Evolutionary conservation across 2,329 filamentous ascomycete genomes (phyloP).

Genomic region (Onygenales sp.): DNA sequence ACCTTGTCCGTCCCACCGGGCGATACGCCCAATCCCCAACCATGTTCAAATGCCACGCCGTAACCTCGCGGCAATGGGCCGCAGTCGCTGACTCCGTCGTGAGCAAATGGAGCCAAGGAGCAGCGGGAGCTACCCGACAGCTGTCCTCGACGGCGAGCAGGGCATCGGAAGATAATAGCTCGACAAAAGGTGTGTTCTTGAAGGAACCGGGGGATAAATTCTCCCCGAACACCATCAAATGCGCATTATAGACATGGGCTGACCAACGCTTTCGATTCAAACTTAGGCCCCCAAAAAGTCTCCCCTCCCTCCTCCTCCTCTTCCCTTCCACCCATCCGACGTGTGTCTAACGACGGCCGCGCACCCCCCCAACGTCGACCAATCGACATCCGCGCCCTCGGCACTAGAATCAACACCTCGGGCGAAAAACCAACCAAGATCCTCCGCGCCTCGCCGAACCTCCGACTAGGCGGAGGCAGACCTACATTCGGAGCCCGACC

Average conservation of each 20-base stretch:
- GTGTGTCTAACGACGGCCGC: not conserved
- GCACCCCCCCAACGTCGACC: slow-evolving; percentile 15
- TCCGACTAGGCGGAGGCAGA: slow-evolving; percentile 10
- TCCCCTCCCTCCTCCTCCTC: not conserved
- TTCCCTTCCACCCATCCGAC: not conserved
- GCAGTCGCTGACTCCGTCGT: not conserved
- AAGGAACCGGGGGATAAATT: not conserved
- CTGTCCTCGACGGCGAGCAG: slow-evolving; percentile 2
- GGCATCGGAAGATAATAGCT: not conserved
- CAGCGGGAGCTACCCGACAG: not conserved
- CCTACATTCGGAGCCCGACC: not conserved
- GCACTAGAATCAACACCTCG: not conserved
- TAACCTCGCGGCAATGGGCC: not conserved
- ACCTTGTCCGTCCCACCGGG: not conserved
- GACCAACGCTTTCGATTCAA: too few relatives aligned
- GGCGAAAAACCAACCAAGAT: slow-evolving; percentile 21
- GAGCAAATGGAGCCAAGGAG: slow-evolving; percentile 1
- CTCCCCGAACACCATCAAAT: too few relatives aligned
- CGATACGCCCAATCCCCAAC: not conserved
- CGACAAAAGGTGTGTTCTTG: not conserved
- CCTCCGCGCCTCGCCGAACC: slow-evolving; percentile 18
- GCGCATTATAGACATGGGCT: too few relatives aligned
- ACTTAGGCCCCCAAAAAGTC: too few relatives aligned
- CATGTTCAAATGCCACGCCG: slow-evolving; percentile 1
- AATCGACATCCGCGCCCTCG: slow-evolving; percentile 29